Evolutionary conservation across 768 basidiomycete genomes (phyloP), one percentile per base, ranked within the genome.

Genomic region (Agaricus subrufescens): DNA sequence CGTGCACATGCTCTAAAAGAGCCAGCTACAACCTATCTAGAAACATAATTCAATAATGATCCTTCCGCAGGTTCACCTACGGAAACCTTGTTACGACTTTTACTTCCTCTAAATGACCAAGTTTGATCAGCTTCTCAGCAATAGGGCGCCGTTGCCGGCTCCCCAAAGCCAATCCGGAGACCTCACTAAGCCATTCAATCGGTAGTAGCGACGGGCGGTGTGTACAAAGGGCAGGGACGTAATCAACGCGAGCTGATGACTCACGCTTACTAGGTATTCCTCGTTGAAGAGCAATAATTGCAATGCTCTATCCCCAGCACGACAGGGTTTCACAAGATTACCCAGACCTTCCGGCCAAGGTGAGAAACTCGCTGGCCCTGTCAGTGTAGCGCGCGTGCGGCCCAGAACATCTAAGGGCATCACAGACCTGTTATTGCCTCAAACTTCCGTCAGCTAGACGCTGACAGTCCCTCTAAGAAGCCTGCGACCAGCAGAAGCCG

Each of bases 391-490:
- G 81, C 82, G 83, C 84, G 81, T 88, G 86, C 83, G 81, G 84
- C 85, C 86, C 85, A 87, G 85, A 86, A 87, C 85, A 87, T 87
- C 86, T 87, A 86, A 86, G 85, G 84, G 85, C 85, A 87, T 87
- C 86, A 87, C 84, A 87, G 85, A 86, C 86, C 87, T 87, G 86
- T 87, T 87, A 87, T 87, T 87, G 86, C 86, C 85, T 87, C 84
- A 84, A 86, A 88, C 86, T 85, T 87, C 84, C 82, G 77, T 84
- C 81, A 77, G 79, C 83, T 87, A 87, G 78, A 70, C 72, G 84
- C 81, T 78, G 78, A 86, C 79, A 87, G 86, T 86, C 85, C 85
- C 83, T 87, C 84, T 87, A 88, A 88, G 85, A 89, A 87, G 85
- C 80, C 82, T 65, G 74, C 77, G 79, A 80, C 83, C 83, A 84